These are phyloP conservation scores for Adenanthera pavonina DNA, from an alignment of 306 rosid genomes.

Conservation along the genomic window DNA sequence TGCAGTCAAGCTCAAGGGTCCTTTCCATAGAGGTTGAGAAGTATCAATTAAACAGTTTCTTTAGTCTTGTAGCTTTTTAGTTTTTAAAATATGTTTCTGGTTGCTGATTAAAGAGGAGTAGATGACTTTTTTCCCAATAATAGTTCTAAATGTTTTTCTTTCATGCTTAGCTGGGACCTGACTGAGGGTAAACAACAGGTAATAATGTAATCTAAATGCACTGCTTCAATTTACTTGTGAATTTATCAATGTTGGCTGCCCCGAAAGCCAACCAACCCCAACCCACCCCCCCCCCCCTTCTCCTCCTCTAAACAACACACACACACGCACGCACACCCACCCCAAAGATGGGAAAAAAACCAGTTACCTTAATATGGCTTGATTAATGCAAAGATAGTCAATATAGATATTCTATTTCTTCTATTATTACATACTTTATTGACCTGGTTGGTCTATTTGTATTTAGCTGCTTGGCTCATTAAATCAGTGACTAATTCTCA, in stretches of 20 bases:
- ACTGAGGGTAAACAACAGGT: conserved; percentile 1
- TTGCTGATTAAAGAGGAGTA: neutral
- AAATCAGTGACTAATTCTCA: conserved; percentile 5
- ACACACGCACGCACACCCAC: too few relatives aligned
- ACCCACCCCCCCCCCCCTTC: neutral
- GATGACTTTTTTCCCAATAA: neutral
- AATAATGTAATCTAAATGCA: neutral
- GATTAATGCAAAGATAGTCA: neutral
- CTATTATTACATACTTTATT: conserved; percentile 6
- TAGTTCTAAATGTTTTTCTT: neutral
- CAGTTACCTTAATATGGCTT: conserved; percentile 4
- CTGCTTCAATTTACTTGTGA: neutral
- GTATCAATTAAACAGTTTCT: conserved; percentile 18
- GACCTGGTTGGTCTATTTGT: conserved; percentile 6
- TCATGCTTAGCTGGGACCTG: conserved; percentile 20
- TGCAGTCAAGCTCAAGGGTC: conserved; percentile 28
- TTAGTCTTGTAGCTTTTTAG: conserved; percentile 2
- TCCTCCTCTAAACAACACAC: neutral
- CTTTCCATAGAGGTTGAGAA: conserved; percentile 26
- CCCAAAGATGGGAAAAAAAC: neutral
- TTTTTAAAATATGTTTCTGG: neutral
- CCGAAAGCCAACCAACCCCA: too few relatives aligned
- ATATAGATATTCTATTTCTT: neutral
- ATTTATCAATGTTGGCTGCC: neutral
- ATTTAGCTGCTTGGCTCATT: conserved; percentile 19